Conservation (phyloP, 176 grass and related monocot species). For the Eragrostis curvula region DNA sequence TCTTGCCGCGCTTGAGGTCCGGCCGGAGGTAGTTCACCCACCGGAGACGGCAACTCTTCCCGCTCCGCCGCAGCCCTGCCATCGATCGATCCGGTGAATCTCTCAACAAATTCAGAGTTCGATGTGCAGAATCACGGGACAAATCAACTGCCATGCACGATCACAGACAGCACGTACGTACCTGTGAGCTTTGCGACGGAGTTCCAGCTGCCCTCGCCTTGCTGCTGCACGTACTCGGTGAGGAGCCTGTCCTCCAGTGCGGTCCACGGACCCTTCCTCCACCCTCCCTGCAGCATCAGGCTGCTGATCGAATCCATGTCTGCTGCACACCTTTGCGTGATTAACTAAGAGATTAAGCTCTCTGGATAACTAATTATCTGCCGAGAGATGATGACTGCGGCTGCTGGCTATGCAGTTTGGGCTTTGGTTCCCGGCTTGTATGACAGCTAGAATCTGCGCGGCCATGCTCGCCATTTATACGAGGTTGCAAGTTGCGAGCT, state of each 20-base stretch:
- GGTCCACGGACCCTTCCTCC: slow-evolving; percentile 94
- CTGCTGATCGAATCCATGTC: slow-evolving; percentile 44
- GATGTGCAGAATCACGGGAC: neutral
- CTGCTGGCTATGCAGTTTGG: neutral
- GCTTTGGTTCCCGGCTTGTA: slow-evolving; percentile 51
- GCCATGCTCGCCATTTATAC: slow-evolving; percentile 63
- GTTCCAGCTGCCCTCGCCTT: slow-evolving; percentile 96
- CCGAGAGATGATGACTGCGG: neutral
- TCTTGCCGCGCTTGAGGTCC: slow-evolving; percentile 92
- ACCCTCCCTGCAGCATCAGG: slow-evolving; percentile 51
- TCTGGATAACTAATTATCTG: neutral
- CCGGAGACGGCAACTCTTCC: slow-evolving; percentile 91
- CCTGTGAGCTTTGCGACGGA: slow-evolving; percentile 90
- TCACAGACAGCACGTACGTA: neutral
- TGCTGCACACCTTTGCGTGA: neutral
- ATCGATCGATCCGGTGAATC: neutral
- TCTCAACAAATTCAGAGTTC: neutral
- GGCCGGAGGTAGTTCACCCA: slow-evolving; percentile 98
- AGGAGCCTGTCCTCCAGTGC: slow-evolving; percentile 84
- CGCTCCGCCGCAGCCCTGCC: slow-evolving; percentile 74
- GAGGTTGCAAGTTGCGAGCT: slow-evolving; percentile 19
- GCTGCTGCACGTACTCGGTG: slow-evolving; percentile 82
- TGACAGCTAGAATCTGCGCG: slow-evolving; percentile 64
- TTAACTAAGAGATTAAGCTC: neutral
- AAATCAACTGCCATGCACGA: neutral